Evolutionary conservation across 257 asterid genomes (phyloP).

Genomic region (Solanum okadae): DNA sequence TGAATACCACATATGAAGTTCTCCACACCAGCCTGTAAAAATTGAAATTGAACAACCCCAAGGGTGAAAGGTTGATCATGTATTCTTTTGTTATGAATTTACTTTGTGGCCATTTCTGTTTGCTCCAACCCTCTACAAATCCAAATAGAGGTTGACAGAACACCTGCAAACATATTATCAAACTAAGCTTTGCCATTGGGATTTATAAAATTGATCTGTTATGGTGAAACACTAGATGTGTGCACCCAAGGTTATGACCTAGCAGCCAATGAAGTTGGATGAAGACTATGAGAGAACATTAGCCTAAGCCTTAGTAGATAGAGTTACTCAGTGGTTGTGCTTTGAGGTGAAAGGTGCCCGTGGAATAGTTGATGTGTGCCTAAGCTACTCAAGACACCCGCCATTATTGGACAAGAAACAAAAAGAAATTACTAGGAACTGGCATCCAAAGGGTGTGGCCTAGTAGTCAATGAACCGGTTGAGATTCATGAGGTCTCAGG

Average conservation of each 20-base stretch:
- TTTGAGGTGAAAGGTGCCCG: neutral
- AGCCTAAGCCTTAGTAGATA: neutral
- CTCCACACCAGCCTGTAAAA: constrained; percentile 53
- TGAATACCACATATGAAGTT: constrained; percentile 34
- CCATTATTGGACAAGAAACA: neutral
- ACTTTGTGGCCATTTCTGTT: constrained; percentile 22
- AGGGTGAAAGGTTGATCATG: constrained; percentile 4
- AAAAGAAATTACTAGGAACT: neutral
- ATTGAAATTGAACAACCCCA: constrained; percentile 19
- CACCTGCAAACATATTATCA: constrained; percentile 24
- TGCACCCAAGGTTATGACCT: neutral
- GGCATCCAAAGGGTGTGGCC: neutral
- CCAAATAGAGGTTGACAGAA: constrained; percentile 52
- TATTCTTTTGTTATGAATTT: constrained; percentile 19
- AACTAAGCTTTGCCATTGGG: neutral
- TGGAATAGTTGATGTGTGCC: neutral
- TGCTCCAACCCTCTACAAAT: constrained; percentile 31
- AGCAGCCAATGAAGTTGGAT: neutral
- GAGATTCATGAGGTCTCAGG: neutral
- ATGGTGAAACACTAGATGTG: neutral
- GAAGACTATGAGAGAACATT: neutral
- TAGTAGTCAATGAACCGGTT: neutral
- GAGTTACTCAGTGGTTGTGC: neutral
- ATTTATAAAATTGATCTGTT: neutral
- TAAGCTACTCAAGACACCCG: neutral